Conservation (phyloP, 2,329 filamentous ascomycete genomes). For the Annulohypoxylon truncatum region DNA sequence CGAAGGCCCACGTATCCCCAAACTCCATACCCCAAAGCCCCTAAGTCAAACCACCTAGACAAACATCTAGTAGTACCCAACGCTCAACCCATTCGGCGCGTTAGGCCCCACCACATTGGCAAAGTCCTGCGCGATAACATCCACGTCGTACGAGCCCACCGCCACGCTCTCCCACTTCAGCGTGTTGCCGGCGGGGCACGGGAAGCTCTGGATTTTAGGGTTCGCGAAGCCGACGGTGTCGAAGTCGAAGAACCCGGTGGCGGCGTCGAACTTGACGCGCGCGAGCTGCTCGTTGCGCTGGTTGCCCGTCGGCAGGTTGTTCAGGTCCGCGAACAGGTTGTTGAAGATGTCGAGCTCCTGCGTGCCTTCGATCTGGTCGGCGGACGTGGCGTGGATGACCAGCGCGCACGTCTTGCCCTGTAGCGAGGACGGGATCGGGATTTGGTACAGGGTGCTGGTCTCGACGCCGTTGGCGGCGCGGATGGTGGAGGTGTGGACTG, state of each 20-base stretch:
- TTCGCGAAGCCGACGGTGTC: conserved; percentile 35
- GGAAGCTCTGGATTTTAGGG: conserved; percentile 41
- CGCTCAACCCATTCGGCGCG: conserved; percentile 45
- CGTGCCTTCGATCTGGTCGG: conserved; percentile 35
- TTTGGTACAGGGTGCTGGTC: conserved; percentile 46
- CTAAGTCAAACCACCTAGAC: background rate
- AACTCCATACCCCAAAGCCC: background rate
- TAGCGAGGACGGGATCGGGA: conserved; percentile 41
- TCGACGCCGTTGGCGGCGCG: conserved; percentile 35
- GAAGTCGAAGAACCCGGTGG: conserved; percentile 41
- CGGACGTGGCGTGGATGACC: conserved; percentile 39
- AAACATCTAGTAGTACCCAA: conserved; percentile 28
- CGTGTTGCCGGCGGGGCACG: conserved; percentile 42
- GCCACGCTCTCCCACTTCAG: conserved; percentile 46
- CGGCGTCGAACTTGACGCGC: conserved; percentile 40
- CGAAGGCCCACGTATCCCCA: background rate
- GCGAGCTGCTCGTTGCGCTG: conserved; percentile 42
- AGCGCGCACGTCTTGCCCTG: conserved; percentile 44
- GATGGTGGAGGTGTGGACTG: conserved; percentile 25
- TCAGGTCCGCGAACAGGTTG: conserved; percentile 43
- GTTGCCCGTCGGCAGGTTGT: conserved; percentile 40
- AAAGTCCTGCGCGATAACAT: conserved; percentile 43
- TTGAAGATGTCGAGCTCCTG: conserved; percentile 45
- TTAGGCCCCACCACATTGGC: conserved; percentile 20
- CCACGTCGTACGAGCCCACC: conserved; percentile 41